These are phyloP conservation scores for Hymenoscyphus occultus DNA, from an alignment of 2,329 filamentous ascomycete genomes.

Conservation along the genomic window DNA sequence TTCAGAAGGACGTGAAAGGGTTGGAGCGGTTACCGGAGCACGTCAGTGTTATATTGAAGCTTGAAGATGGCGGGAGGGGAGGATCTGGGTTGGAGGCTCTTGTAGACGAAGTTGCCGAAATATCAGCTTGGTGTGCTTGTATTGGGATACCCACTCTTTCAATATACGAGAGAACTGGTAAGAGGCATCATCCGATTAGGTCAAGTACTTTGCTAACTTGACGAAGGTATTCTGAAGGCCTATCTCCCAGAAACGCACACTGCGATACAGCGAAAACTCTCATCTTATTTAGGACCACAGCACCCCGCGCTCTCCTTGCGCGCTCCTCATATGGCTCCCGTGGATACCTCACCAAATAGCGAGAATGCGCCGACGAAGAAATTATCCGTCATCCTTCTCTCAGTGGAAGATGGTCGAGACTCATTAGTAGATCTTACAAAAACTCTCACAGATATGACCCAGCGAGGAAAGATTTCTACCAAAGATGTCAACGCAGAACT, in stretches of 20 bases:
- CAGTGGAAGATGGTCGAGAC: slow-evolving; percentile 83
- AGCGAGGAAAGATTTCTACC: slow-evolving; percentile 76
- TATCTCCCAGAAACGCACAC: slow-evolving; percentile 84
- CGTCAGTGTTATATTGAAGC: slow-evolving; percentile 78
- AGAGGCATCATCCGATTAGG: slow-evolving; percentile 28
- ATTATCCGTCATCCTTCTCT: slow-evolving; percentile 72
- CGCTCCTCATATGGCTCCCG: slow-evolving; percentile 65
- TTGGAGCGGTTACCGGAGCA: slow-evolving; percentile 77
- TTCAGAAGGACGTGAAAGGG: slow-evolving; percentile 77
- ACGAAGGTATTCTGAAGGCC: slow-evolving; percentile 77
- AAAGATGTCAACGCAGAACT: slow-evolving; percentile 82
- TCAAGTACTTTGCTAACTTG: slow-evolving; percentile 18
- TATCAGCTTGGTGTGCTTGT: slow-evolving; percentile 89
- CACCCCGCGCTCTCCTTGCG: slow-evolving; percentile 70
- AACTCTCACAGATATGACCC: slow-evolving; percentile 92
- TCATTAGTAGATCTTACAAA: slow-evolving; percentile 94
- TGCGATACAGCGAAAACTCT: slow-evolving; percentile 73
- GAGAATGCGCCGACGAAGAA: slow-evolving; percentile 39
- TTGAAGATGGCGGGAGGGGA: slow-evolving; percentile 66
- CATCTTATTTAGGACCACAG: slow-evolving; percentile 78
- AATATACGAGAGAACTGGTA: slow-evolving; percentile 89
- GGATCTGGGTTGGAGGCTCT: slow-evolving; percentile 76
- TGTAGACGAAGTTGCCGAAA: slow-evolving; percentile 86
- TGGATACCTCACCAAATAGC: slow-evolving; percentile 45
- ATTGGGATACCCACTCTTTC: slow-evolving; percentile 85